Percentiles rank a stretch among this genome's conserved stretches.
These are phyloP conservation scores for Trichoderma simmonsii DNA, from an alignment of 2,329 filamentous ascomycete genomes.

Conservation along the genomic window DNA sequence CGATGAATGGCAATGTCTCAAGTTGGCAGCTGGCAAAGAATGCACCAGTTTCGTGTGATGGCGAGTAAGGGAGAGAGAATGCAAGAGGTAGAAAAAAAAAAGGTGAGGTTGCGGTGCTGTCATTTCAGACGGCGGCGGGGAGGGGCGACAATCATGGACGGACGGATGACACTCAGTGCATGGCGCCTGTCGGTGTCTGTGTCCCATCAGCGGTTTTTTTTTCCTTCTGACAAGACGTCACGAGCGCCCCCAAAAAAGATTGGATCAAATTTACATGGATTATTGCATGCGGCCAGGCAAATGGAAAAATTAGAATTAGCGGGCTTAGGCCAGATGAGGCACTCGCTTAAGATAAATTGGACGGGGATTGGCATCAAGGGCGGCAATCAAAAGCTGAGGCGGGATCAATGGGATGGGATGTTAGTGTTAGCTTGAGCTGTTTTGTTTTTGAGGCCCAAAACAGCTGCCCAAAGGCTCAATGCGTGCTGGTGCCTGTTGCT, in stretches of 20 bases:
- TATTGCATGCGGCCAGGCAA: background rate
- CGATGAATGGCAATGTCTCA: background rate
- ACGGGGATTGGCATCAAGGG: background rate
- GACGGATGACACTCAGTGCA: background rate
- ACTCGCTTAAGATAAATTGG: background rate
- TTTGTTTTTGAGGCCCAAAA: background rate
- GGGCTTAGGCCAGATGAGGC: background rate
- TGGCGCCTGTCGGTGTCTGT: background rate
- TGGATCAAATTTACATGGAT: background rate
- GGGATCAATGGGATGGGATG: too few species aligned
- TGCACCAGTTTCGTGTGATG: background rate
- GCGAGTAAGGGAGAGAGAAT: background rate
- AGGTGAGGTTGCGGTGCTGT: background rate
- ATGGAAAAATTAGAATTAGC: background rate
- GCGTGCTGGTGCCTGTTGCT: background rate
- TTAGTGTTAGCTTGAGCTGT: background rate
- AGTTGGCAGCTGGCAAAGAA: background rate
- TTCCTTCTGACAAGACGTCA: background rate
- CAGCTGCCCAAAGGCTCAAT: background rate
- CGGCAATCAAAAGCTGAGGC: background rate
- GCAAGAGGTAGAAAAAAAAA: too few species aligned
- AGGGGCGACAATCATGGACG: background rate
- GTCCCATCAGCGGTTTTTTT: background rate
- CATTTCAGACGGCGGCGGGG: background rate
- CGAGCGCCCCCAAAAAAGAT: background rate